These are phyloP conservation scores for Rhizophlyctis rosea DNA, from an alignment of 192 early-diverging fungal genomes.

Conservation along the genomic window DNA sequence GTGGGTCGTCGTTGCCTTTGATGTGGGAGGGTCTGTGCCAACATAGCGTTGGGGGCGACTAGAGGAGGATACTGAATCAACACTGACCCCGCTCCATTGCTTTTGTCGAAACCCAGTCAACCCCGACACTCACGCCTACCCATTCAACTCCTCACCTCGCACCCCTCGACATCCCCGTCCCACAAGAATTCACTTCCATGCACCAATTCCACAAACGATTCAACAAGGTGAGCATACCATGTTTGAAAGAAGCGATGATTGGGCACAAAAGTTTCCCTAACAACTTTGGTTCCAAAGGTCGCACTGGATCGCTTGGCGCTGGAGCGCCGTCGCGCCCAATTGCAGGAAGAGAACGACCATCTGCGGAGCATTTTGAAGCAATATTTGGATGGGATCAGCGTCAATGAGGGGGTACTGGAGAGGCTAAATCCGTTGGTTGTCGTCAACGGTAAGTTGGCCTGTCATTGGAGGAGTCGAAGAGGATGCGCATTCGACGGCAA, in stretches of 20 bases:
- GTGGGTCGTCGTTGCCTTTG: neutral
- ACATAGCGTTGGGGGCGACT: neutral
- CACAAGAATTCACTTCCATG: conserved; percentile 51
- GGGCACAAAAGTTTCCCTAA: too few relatives aligned
- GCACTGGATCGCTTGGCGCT: conserved; percentile 49
- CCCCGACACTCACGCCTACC: neutral
- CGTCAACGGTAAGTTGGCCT: conserved; percentile 46
- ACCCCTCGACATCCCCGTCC: conserved; percentile 18
- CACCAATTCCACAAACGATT: conserved; percentile 59
- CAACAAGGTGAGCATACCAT: too few relatives aligned
- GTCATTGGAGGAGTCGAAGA: neutral
- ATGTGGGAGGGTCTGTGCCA: neutral
- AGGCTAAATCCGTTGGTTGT: conserved; percentile 56
- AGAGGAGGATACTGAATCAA: neutral
- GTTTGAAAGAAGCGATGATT: too few relatives aligned
- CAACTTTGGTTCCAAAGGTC: too few relatives aligned
- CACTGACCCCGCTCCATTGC: neutral
- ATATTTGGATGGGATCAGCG: conserved; percentile 59
- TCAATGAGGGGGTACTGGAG: conserved; percentile 49
- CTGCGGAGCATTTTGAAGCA: conserved; percentile 53
- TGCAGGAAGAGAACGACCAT: conserved; percentile 52
- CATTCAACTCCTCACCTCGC: neutral
- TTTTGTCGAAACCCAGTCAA: neutral
- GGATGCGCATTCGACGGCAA: too few relatives aligned
- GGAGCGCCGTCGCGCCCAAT: conserved; percentile 35